These are phyloP conservation scores for Reticulomyxa filosa DNA, from an alignment of 78 protist genomes.

Conservation along the genomic window DNA sequence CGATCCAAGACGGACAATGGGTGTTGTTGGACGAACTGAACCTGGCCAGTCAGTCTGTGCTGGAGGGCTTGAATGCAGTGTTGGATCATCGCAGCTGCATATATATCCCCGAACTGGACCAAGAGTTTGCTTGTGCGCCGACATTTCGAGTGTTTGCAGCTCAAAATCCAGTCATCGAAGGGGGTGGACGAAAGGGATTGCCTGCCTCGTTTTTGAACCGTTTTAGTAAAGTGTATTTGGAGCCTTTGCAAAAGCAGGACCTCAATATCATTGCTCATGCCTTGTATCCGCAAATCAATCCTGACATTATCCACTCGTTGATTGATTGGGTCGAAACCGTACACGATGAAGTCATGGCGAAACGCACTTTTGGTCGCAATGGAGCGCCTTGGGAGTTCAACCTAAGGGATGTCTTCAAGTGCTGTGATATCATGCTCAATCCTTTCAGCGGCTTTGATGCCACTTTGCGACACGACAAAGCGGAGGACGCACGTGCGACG, in stretches of 20 bases:
- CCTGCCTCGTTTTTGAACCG: slow-evolving; percentile 95
- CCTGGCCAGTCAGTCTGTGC: slow-evolving; percentile 95
- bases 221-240: slow-evolving; percentile 71
- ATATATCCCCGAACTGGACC: slow-evolving; percentile 81
- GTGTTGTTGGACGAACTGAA: slow-evolving; percentile 96
- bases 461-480: background rate
- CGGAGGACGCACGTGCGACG: background rate
- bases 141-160: slow-evolving; percentile 73
- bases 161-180: slow-evolving; percentile 90
- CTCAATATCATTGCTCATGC: slow-evolving; percentile 27
- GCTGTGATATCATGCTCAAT: slow-evolving; percentile 55
- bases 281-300: slow-evolving; percentile 18
- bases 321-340: background rate
- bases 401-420: slow-evolving; percentile 84
- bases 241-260: slow-evolving; percentile 38
- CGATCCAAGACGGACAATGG: slow-evolving; percentile 80
- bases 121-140: slow-evolving; percentile 40
- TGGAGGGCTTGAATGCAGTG: slow-evolving; percentile 94
- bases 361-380: slow-evolving; percentile 18
- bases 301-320: background rate
- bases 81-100: slow-evolving; percentile 84
- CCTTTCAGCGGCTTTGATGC: background rate
- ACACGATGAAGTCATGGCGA: background rate
- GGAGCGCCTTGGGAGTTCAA: slow-evolving; percentile 99
- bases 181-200: slow-evolving; percentile 87